phyloP scores from a whole-genome alignment of 1,284 basidiomycete species.

The Ceratobasidium theobromae region DNA sequence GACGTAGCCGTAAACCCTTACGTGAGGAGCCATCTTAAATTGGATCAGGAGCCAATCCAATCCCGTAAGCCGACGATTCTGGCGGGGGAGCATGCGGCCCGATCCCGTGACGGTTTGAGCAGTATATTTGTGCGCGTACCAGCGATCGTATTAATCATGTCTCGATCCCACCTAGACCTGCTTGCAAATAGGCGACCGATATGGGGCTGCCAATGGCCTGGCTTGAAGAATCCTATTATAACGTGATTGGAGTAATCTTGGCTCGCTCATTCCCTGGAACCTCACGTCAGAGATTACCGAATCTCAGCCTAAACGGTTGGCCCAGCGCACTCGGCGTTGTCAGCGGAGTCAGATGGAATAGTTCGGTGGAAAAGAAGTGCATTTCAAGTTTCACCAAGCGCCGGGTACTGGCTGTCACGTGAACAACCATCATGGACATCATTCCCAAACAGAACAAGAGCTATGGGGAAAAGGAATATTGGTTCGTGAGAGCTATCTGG shows the following conservation, averaged over 20 bases:
- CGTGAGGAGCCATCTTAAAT: conserved; percentile 31
- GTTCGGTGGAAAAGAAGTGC: conserved; percentile 2
- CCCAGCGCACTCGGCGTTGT: conserved; percentile 19
- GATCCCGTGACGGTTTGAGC: no score
- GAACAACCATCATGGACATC: neutral
- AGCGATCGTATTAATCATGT: no score
- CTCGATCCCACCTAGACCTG: no score
- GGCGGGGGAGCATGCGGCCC: no score
- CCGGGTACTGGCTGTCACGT: neutral
- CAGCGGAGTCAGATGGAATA: conserved; percentile 12
- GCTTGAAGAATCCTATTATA: no score
- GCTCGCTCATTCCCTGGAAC: neutral
- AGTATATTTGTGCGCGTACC: no score
- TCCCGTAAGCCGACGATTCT: conserved; percentile 25
- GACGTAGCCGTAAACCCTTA: conserved; percentile 25
- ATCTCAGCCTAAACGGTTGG: neutral
- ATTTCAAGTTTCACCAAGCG: neutral
- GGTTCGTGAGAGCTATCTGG: neutral
- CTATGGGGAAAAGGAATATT: conserved; percentile 17
- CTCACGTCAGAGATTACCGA: conserved; percentile 19
- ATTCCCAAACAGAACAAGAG: conserved; percentile 23
- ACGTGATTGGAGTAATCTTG: conserved; percentile 28
- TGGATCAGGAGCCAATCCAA: neutral
- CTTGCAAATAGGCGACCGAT: no score
- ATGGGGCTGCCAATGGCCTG: no score